Percentiles rank a stretch among this genome's conserved stretches.
Evolutionary conservation across 2,329 filamentous ascomycete genomes (phyloP).

Genomic region (Talaromyces sp.): DNA sequence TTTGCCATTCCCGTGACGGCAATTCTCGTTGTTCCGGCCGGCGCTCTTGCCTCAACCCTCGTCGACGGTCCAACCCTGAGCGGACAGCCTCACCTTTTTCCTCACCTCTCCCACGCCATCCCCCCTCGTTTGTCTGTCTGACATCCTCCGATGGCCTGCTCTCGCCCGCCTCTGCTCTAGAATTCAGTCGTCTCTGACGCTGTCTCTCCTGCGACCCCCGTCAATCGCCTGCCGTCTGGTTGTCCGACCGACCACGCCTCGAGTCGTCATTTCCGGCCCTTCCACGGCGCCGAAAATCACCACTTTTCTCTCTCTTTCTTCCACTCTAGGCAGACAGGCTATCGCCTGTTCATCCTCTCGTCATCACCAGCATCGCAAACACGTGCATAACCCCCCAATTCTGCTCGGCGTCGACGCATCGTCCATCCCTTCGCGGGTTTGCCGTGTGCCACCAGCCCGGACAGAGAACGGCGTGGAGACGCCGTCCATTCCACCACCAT

Average conservation of each 20-base stretch:
- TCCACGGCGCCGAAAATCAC: background rate
- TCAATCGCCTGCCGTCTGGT: background rate
- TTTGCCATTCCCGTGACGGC: background rate
- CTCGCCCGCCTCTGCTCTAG: background rate
- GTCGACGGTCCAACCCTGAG: background rate
- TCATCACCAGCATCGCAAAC: background rate
- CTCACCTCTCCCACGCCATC: background rate
- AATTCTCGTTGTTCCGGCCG: slow-evolving; percentile 12
- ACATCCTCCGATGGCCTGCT: background rate
- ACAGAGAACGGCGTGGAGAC: background rate
- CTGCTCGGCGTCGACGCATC: too few relatives aligned
- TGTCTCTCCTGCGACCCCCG: background rate
- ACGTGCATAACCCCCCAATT: too few relatives aligned
- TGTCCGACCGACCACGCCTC: slow-evolving; percentile 7
- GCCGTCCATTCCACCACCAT: slow-evolving; percentile 43
- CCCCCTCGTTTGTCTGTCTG: background rate
- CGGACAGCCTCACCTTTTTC: background rate
- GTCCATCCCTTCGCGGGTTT: background rate
- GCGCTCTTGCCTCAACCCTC: slow-evolving; percentile 2
- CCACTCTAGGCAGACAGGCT: background rate
- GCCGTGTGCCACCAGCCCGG: background rate
- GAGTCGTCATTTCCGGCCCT: slow-evolving; percentile 7
- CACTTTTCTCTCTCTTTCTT: background rate
- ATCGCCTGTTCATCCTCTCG: background rate
- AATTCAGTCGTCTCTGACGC: background rate